Conservation (phyloP, 1,284 basidiomycete genomes). For the Neotropicomus parvogracilis region DNA sequence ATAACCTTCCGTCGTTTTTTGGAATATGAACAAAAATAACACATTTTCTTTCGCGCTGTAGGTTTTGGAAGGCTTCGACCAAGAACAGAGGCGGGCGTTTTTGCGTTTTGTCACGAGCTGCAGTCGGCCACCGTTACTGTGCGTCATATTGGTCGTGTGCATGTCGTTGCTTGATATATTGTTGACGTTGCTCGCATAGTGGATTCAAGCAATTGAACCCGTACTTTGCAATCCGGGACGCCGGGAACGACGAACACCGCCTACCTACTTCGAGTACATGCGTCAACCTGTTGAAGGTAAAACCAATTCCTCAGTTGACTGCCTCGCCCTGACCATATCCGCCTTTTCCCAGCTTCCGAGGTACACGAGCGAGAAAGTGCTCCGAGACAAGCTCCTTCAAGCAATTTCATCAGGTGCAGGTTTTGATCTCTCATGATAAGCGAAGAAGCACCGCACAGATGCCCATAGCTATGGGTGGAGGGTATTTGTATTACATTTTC, state of each 20-base stretch:
- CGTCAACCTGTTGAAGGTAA: slow-evolving; percentile 81
- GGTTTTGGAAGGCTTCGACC: slow-evolving; percentile 71
- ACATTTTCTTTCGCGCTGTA: slow-evolving; percentile 29
- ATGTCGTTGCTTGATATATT: neutral
- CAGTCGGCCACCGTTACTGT: slow-evolving; percentile 83
- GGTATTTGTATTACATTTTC: neutral
- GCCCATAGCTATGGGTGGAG: neutral
- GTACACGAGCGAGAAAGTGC: slow-evolving; percentile 57
- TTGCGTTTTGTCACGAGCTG: slow-evolving; percentile 90
- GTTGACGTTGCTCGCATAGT: slow-evolving; percentile 34
- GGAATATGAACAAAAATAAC: slow-evolving; percentile 3
- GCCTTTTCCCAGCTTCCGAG: slow-evolving; percentile 54
- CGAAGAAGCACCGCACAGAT: slow-evolving; percentile 1
- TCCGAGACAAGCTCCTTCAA: slow-evolving; percentile 79
- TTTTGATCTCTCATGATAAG: slow-evolving; percentile 76
- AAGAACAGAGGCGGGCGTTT: slow-evolving; percentile 68
- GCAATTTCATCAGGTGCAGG: slow-evolving; percentile 84
- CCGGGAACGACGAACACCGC: slow-evolving; percentile 68
- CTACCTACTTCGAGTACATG: slow-evolving; percentile 83
- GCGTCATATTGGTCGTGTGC: slow-evolving; percentile 27
- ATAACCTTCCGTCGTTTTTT: neutral
- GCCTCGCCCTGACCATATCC: neutral
- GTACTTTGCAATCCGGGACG: slow-evolving; percentile 80
- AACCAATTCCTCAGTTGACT: neutral
- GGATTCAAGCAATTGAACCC: slow-evolving; percentile 89